Conservation (phyloP, 805 yeast species). For the Maudiozyma turicensis region DNA sequence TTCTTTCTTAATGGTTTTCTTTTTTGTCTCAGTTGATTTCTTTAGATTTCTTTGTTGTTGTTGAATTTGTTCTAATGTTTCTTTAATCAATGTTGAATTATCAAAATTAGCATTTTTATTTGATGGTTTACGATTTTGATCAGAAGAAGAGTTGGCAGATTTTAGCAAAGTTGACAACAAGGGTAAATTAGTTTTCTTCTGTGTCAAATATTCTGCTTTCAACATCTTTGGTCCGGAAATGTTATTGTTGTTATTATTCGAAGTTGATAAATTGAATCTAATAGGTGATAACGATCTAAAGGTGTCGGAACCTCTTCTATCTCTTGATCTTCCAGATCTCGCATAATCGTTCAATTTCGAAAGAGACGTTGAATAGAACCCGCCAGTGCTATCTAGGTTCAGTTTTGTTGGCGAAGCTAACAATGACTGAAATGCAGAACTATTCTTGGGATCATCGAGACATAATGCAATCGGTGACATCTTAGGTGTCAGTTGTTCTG, state of each 20-base stretch:
- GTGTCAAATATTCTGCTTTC: conserved; percentile 21
- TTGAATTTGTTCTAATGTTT: conserved; percentile 17
- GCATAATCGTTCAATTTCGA: conserved; percentile 24
- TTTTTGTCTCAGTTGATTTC: not conserved
- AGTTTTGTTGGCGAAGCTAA: conserved; percentile 24
- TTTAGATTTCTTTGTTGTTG: conserved; percentile 2
- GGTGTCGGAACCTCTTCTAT: conserved; percentile 17
- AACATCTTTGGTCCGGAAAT: conserved; percentile 23
- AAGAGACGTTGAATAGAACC: conserved; percentile 24
- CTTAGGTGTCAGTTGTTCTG: conserved; percentile 22
- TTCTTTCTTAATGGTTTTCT: not conserved
- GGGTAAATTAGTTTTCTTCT: conserved; percentile 9
- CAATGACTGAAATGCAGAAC: conserved; percentile 10
- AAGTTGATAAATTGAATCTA: conserved; percentile 9
- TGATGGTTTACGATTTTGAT: not conserved
- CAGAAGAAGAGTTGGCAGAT: not conserved
- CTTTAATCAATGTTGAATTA: conserved; percentile 7
- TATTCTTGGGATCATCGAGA: conserved; percentile 18
- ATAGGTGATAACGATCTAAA: conserved; percentile 24
- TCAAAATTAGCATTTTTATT: not conserved
- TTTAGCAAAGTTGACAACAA: conserved; percentile 19
- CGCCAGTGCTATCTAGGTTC: conserved; percentile 13
- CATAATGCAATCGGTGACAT: conserved; percentile 23
- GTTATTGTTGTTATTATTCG: conserved; percentile 1
- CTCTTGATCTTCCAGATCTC: conserved; percentile 11